These are phyloP conservation scores for Micractinium sp. DNA, from an alignment of 139 green algal species.

Conservation along the genomic window DNA sequence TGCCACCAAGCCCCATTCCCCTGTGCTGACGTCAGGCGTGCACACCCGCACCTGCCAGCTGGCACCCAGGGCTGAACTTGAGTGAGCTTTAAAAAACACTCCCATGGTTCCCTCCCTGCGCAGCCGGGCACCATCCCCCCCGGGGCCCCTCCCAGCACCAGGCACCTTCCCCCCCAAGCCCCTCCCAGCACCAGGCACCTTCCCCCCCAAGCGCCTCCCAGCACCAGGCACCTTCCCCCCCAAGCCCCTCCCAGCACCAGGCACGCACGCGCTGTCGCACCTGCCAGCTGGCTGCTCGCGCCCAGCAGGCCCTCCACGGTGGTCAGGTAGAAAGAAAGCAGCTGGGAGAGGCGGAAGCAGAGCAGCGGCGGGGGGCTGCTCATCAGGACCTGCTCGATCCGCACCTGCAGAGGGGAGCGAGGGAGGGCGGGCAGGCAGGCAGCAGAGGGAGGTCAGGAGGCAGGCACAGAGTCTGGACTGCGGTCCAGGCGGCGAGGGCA, in stretches of 20 bases:
- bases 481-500: neutral
- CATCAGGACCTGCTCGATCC: slow-evolving; percentile 87
- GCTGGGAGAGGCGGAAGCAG: slow-evolving; percentile 82
- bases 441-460: neutral
- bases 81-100: no score
- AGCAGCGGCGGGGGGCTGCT: slow-evolving; percentile 74
- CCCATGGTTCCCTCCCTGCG: no score
- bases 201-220: no score
- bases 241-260: slow-evolving; percentile 17
- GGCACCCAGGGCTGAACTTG: no score
- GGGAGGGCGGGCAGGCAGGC: neutral
- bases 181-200: no score
- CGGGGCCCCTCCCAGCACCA: no score
- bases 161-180: no score
- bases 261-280: slow-evolving; percentile 31
- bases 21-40: no score
- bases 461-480: neutral
- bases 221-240: no score
- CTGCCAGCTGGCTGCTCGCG: slow-evolving; percentile 38
- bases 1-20: neutral
- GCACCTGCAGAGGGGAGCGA: slow-evolving; percentile 49
- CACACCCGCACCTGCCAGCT: no score
- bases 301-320: slow-evolving; percentile 61
- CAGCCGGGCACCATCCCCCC: no score
- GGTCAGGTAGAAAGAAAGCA: slow-evolving; percentile 84